Evolutionary conservation across 495 filamentous ascomycete species (phyloP), one percentile per base, ranked within the genome.

Genomic region (Apiosordaria backusii): DNA sequence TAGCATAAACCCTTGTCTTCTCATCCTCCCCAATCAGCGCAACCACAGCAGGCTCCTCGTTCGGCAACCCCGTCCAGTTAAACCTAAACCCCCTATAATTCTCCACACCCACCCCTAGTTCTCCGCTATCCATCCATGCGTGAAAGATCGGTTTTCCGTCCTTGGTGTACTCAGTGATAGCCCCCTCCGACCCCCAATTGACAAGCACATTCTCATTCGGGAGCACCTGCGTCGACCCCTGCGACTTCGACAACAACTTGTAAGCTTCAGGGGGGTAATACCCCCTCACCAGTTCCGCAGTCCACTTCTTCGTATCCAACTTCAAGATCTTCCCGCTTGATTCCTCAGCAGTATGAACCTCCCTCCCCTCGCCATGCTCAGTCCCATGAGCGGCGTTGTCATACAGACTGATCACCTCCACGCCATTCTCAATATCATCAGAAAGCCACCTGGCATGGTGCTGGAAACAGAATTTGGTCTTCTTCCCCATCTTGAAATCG

Each of bases 201-300:
- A 87, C 83, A 24, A 88, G 80, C 5, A 81, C 74, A 63, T 87
- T 85, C 21, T 80, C 78, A 65, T 83, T 82, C 0, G 83, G 79
- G 5, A 89, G 77, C 1, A 84, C 70, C 68, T 89, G 88, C 26
- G 85, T 76, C 63, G 85, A 87, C 16, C 87, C 87, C 68, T 89
- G 87, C 24, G 84, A 86, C 29, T 83, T 85, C 61, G 84, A 84
- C 50, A 83, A 69, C 60, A 88, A 69, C 25, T 81, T 57, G 50
- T 67, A 29, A 26, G 79, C 70, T 13, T 78, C 74, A 0, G 77
- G 76, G 24, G 76, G 72, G 61, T 69, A 76, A 62, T 75, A 78
- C n/a, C 64, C 76, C 61, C 74, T 70, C 19, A 78, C 71, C n/a
- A 81, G 50, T 45, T 76, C 79, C 2, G 86, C 85, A 5, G 81